Conservation (phyloP, 2,329 filamentous ascomycete species). For the Podosphaera aphanis region DNA sequence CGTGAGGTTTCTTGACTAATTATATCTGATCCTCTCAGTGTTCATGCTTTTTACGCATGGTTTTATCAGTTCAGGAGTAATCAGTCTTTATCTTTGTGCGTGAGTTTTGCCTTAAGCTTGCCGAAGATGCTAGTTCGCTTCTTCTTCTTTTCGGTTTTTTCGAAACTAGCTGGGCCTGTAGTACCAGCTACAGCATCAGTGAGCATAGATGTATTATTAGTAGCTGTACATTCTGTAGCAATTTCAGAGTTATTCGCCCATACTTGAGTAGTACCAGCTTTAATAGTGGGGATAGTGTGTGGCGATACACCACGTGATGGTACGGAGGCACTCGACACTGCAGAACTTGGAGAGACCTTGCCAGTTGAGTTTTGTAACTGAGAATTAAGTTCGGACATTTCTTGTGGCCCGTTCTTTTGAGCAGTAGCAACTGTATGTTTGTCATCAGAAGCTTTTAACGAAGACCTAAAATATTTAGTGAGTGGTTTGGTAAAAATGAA, state of each 20-base stretch:
- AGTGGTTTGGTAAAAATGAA: constrained; percentile 16
- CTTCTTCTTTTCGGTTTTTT: constrained; percentile 17
- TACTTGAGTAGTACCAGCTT: constrained; percentile 7
- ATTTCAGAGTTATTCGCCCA: constrained; percentile 5
- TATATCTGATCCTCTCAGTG: too few relatives aligned
- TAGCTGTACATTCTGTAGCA: constrained; percentile 8
- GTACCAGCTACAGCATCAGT: too few relatives aligned
- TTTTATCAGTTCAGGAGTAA: neutral
- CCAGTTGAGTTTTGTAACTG: too few relatives aligned
- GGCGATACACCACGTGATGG: constrained; percentile 14
- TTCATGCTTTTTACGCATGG: too few relatives aligned
- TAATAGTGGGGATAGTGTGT: constrained; percentile 10
- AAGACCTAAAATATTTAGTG: constrained; percentile 12
- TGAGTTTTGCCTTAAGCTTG: constrained; percentile 29
- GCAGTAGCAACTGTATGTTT: constrained; percentile 15
- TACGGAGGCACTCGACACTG: too few relatives aligned
- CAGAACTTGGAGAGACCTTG: too few relatives aligned
- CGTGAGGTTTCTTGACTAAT: too few relatives aligned
- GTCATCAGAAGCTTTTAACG: constrained; percentile 9
- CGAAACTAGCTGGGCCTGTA: constrained; percentile 10
- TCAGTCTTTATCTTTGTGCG: constrained; percentile 13
- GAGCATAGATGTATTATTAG: constrained; percentile 8
- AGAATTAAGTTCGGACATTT: too few relatives aligned
- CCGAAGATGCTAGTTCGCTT: constrained; percentile 18
- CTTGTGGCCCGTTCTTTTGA: constrained; percentile 5